A percentile compares a stretch with the other conserved stretches of the same genome.
These are phyloP conservation scores for Striga hermonthica DNA, from an alignment of 305 asterid species.

Conservation along the genomic window DNA sequence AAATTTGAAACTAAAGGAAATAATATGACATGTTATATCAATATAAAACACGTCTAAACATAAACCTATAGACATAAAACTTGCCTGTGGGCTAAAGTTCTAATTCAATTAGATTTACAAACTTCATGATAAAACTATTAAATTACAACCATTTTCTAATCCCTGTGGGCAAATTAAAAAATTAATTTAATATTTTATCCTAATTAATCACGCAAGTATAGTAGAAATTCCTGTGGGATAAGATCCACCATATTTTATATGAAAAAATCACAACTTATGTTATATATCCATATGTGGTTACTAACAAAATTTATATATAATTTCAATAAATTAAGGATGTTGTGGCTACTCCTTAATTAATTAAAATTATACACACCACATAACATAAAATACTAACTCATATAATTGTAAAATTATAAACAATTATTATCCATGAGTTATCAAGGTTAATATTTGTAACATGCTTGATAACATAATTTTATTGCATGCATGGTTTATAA, in stretches of 20 bases:
- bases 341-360: no score
- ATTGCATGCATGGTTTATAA: no score
- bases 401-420: no score
- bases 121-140: background rate
- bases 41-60: background rate
- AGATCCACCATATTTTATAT: background rate
- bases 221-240: background rate
- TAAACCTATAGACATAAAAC: conserved; percentile 1
- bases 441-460: no score
- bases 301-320: no score
- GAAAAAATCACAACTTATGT: no score
- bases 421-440: no score
- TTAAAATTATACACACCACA: no score
- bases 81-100: background rate
- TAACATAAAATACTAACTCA: no score
- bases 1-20: background rate
- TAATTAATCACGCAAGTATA: background rate
- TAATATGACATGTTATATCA: background rate
- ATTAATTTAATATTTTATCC: background rate
- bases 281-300: no score
- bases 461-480: no score
- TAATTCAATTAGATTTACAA: conserved; percentile 1
- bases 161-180: background rate
- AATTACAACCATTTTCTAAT: background rate
- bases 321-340: no score